Evolutionary conservation across 2,329 filamentous ascomycete species (phyloP), one percentile per base, ranked within the genome.

Genomic region (Madurella mycetomatis): DNA sequence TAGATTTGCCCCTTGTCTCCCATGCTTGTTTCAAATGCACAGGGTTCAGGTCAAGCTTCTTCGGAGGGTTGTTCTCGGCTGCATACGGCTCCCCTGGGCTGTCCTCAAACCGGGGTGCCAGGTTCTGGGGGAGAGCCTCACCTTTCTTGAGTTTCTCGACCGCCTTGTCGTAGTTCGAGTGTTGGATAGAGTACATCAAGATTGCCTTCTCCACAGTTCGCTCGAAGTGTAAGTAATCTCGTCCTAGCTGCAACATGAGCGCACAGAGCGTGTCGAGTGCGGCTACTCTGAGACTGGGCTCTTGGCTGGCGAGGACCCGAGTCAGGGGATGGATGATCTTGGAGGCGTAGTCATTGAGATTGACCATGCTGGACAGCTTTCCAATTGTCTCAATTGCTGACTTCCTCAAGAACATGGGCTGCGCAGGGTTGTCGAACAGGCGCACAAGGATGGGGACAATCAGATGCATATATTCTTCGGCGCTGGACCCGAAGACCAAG

Each of bases 381-480:
- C 91, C 92, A 56, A 99, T 85, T 0, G 91, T 95, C 65, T 99
- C 95, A 62, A 99, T 97, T 0, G 92, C 92, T 19, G 86, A 85
- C 70, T 91, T 95, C 50, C 90, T 83, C 46, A 96, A 83, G 55
- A 86, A 86, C 1, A 82, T 76, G 8, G 91, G 90, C 59, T 95
- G 89, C 11, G 87, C 85, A 32, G 87, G 83, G 66, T 90, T 95
- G 69, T 99, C 92, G 66, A 99, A 97, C 47, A 96, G 88, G 43
- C 88, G 85, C 9, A 99, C 92, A 65, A 99, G 91, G 37, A 95
- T 90, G 0, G 94, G 94, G 49, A 99, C 90, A 62, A 99, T 97
- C 49, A 99, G 79, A 69, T 99, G 94, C 94, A 99, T 99, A 70
- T 99, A 99, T 69, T 99, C 94, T 69, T 99, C 94, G 11, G 88